Evolutionary conservation across 257 asterid genomes (phyloP), one percentile per base, ranked within the genome.

Genomic region (Linaria vulgaris): DNA sequence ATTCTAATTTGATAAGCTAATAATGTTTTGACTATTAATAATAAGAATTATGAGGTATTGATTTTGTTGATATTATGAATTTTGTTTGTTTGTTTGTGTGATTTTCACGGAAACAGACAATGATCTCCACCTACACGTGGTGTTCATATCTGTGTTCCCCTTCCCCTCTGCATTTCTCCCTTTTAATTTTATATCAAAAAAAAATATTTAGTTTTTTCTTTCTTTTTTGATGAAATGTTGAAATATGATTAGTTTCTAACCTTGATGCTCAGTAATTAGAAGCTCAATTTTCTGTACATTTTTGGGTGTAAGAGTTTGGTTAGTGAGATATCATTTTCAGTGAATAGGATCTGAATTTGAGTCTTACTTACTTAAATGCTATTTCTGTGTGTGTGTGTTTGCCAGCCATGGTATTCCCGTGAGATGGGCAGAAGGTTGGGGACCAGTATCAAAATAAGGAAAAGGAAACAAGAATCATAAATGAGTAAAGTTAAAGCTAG

Each of bases 371-470:
- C 64, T 66, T 25, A 41, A 21, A 20, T 11, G 4, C 37, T 52
- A 49, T 75, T 64, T 68, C 65, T 23, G 39, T 16, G 37, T 46
- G 22, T 20, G 52, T 25, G 52, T 44, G 48, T 69, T 60, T 64
- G 63, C 77, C 82, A 70, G 75, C 83, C 80, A 83, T 82, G 88
- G 92, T 78, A 77, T 71, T 66, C 85, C 76, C 85, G 86, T 88
- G 96, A 84, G 83, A 79, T 66, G 76, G 87, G 80, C 82, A 61
- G 78, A 82, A 67, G 69, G 56, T 67, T 56, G 75, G 87, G 78
- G 79, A 61, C 80, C 77, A 77, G 61, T 23, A 59, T 44, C 52
- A 39, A 57, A 30, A 13, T n/a, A 73, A 23, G 38, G 64, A 55
- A 60, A 45, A 57, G 59, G 67, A 44, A 58, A 45, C 66, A 54